A percentile compares a stretch with the other conserved stretches of the same genome.
Conservation (phyloP, 2,329 filamentous ascomycete species). For the Fusarium torreyae region DNA sequence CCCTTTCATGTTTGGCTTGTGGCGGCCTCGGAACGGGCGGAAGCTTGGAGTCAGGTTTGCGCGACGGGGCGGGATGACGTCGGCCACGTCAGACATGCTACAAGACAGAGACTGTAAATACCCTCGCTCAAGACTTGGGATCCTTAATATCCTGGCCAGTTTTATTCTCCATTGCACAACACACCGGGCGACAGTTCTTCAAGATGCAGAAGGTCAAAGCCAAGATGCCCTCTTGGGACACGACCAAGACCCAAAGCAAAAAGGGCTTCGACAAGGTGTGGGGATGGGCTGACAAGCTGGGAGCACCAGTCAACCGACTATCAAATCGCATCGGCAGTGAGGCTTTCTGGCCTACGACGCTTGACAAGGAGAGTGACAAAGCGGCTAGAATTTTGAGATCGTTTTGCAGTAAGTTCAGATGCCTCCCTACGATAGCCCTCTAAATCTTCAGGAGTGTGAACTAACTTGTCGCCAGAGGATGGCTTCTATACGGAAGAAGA, state of each 20-base stretch:
- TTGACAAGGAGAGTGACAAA: conserved; percentile 92
- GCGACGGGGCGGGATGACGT: conserved; percentile 22
- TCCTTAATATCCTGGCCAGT: no score
- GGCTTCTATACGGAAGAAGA: conserved; percentile 65
- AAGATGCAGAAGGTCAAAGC: conserved; percentile 56
- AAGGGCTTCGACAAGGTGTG: conserved; percentile 83
- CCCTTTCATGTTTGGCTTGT: not conserved
- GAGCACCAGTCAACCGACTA: conserved; percentile 82
- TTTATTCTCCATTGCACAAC: not conserved
- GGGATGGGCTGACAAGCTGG: conserved; percentile 65
- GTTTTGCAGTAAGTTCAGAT: conserved; percentile 80
- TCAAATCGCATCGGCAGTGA: conserved; percentile 85
- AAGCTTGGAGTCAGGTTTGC: conserved; percentile 8
- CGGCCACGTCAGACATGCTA: conserved; percentile 14
- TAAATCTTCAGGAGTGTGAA: fast-evolving
- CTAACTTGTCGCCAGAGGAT: conserved; percentile 58
- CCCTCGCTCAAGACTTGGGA: not conserved
- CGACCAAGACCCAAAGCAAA: conserved; percentile 69
- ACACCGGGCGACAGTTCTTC: fast-evolving
- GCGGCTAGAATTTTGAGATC: conserved; percentile 85
- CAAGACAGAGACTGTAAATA: conserved; percentile 1
- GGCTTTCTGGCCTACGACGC: conserved; percentile 86
- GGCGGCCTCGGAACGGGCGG: conserved; percentile 22
- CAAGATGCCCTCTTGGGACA: conserved; percentile 64
- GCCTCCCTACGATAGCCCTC: fast-evolving